These are phyloP conservation scores for Aspergillus latus DNA, from an alignment of 2,329 filamentous ascomycete genomes.

Conservation along the genomic window DNA sequence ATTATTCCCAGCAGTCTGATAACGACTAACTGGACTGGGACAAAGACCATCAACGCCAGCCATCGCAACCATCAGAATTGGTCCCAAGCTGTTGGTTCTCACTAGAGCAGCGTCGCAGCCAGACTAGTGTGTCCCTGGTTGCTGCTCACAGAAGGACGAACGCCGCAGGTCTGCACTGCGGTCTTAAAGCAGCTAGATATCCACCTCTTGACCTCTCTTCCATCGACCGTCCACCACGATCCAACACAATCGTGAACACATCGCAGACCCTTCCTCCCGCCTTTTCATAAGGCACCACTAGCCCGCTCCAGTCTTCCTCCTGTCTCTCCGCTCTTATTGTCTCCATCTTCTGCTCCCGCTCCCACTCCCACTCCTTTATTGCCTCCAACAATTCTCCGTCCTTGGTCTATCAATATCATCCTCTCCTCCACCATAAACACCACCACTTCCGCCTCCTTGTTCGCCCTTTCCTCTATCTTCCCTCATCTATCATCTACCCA, in stretches of 20 bases:
- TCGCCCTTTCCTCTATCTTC: too few relatives aligned
- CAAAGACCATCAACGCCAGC: constrained; percentile 16
- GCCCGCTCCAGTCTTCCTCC: constrained; percentile 2
- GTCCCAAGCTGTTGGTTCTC: background rate
- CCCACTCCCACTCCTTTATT: constrained; percentile 3
- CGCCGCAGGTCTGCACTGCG: constrained; percentile 18
- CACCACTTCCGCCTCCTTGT: too few relatives aligned
- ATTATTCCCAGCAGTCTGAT: constrained; percentile 4
- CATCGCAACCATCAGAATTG: background rate
- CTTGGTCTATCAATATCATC: background rate
- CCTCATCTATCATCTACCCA: background rate
- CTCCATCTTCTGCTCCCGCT: constrained; percentile 16
- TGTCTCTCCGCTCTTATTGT: constrained; percentile 10
- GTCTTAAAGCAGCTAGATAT: constrained; percentile 16
- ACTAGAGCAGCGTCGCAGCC: constrained; percentile 12
- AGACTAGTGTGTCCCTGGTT: constrained; percentile 8
- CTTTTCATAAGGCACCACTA: background rate
- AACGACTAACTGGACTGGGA: constrained; percentile 21
- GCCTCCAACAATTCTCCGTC: background rate
- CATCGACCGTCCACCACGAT: background rate
- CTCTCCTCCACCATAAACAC: background rate
- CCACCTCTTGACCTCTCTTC: constrained; percentile 3
- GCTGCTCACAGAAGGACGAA: constrained; percentile 18
- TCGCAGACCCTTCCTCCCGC: background rate
- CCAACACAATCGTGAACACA: background rate